Evolutionary conservation across 805 yeast species (phyloP).

Genomic region (Starmerella cellae): DNA sequence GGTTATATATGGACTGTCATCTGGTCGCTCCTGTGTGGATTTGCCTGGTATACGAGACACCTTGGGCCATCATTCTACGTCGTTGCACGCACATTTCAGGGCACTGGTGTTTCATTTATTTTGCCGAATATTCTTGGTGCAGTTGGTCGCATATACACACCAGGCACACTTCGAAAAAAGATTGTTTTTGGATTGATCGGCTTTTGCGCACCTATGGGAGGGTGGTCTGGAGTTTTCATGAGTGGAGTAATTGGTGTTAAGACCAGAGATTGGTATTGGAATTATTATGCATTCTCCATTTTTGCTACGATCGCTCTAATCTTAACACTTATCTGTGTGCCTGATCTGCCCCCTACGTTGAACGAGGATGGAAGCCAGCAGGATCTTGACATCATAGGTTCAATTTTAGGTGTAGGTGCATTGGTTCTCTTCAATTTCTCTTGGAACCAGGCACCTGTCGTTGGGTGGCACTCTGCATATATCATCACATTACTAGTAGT

Average conservation of each 20-base stretch:
- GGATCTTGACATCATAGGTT: constrained; percentile 45
- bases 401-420: constrained; percentile 44
- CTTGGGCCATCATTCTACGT: constrained; percentile 21
- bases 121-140: constrained; percentile 52
- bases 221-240: constrained; percentile 41
- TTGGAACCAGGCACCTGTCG: constrained; percentile 65
- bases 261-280: constrained; percentile 20
- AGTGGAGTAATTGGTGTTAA: constrained; percentile 19
- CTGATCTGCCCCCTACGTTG: constrained; percentile 5
- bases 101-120: constrained; percentile 48
- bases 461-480: constrained; percentile 52
- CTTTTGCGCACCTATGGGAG: constrained; percentile 52
- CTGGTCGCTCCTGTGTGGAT: constrained; percentile 50
- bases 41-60: constrained; percentile 36
- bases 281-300: constrained; percentile 36
- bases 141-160: constrained; percentile 29
- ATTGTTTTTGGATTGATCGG: constrained; percentile 46
- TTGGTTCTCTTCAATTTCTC: constrained; percentile 51
- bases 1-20: constrained; percentile 46
- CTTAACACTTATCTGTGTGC: constrained; percentile 9
- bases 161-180: constrained; percentile 31
- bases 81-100: constrained; percentile 46
- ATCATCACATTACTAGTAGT: constrained; percentile 41
- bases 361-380: constrained; percentile 9
- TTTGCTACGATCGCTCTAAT: constrained; percentile 12